phyloP scores from a whole-genome alignment of 176 grass and related monocot species.

The Oropetium thomaeum region DNA sequence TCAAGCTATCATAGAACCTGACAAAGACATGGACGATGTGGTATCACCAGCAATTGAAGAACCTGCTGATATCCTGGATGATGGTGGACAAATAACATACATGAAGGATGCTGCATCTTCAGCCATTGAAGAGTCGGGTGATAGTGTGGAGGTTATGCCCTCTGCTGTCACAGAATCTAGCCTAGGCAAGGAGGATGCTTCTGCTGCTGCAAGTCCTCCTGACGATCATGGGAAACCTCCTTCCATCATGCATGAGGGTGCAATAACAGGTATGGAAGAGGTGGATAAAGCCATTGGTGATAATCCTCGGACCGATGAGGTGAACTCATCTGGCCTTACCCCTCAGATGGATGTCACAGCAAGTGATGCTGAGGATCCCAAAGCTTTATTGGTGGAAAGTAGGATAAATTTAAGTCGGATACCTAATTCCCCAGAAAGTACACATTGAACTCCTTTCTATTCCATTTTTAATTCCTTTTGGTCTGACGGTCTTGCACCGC shows the following conservation, averaged over 20 bases:
- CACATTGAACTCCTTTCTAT: constrained; percentile 97
- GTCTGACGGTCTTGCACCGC: constrained; percentile 42
- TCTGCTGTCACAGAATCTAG: not conserved
- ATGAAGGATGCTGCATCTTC: constrained; percentile 11
- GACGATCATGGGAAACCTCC: not conserved
- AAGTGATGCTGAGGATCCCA: constrained; percentile 52
- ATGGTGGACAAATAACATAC: too few species aligned
- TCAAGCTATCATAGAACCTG: constrained; percentile 4
- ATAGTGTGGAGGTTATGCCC: not conserved
- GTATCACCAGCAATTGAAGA: constrained; percentile 1
- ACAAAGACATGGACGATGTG: constrained; percentile 7
- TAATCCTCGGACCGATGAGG: constrained; percentile 21
- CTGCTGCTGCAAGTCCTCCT: constrained; percentile 8
- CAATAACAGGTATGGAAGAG: constrained; percentile 41
- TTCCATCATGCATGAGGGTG: constrained; percentile 12
- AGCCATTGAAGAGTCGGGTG: constrained; percentile 3
- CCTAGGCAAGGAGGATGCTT: constrained; percentile 15
- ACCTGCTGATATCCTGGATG: constrained; percentile 13
- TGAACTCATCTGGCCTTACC: constrained; percentile 23
- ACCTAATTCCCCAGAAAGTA: constrained; percentile 97
- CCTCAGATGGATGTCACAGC: constrained; percentile 39
- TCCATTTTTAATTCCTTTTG: constrained; percentile 61
- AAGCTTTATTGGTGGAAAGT: constrained; percentile 55
- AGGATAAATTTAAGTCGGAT: constrained; percentile 96
- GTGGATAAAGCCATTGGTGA: constrained; percentile 12